Base-by-base conservation (phyloP, 2,329 filamentous ascomycete genomes). In the Fonsecaea erecta region DNA sequence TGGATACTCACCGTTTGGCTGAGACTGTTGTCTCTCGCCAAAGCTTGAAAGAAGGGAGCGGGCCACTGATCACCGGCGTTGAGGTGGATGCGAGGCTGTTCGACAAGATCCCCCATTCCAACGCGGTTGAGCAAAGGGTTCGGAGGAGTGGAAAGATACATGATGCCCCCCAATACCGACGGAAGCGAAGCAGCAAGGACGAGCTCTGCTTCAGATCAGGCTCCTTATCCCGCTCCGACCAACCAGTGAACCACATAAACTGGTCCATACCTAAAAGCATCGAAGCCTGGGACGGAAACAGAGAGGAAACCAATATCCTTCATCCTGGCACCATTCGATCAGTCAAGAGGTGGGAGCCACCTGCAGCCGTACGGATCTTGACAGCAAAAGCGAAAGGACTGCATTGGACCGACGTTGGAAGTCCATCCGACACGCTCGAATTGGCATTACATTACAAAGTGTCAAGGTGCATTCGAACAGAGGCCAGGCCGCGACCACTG, bases 1-100 rank as follows among this genome's bases (percentile, higher is more conserved):
- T 43, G 71, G 71, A 12, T 71, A 66, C 48, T 70, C 68, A 16
- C 64, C 64, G 2, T 69, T 69, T 63, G 67, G 67, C 55, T 69
- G 64, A 69, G 14, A n/a, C 26, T 34, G 12, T 8, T 34, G 12
- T 8, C n/a, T 30, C 18, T 8, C 14, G 40, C 21, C 18, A n/a
- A 28, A 51, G 43, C 12, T 28, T 26, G 43, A 52, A 46, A 51
- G 9, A 18, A 12, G 5, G 43, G 43, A 12, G n/a, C n/a, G n/a
- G 43, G 43, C 43, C 12, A 48, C 1, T 12, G 12, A 9, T 14
- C 18, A 9, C 18, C 14, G 43, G 43, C 18, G 14, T 11, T 48
- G 43, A 24, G 9, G 43, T 48, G 43, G 18, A 11, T 11, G 8
- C 21, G 43, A 48, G 18, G 43, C 21, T 3, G 18, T 48, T n/a